A percentile compares a stretch with the other conserved stretches of the same genome.
These are phyloP conservation scores for Balakata baccata DNA, from an alignment of 345 rosid species.

Conservation along the genomic window DNA sequence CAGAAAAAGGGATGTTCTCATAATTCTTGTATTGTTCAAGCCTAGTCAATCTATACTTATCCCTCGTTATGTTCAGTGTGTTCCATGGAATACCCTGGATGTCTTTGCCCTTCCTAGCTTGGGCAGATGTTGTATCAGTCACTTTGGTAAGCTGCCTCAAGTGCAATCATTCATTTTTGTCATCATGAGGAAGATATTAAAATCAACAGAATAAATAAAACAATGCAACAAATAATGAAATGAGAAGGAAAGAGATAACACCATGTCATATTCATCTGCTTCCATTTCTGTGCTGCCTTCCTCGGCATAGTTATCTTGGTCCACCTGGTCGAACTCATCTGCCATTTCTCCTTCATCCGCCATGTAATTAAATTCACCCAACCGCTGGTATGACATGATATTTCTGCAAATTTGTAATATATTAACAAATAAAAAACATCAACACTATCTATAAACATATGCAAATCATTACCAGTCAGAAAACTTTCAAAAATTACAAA, in stretches of 20 bases:
- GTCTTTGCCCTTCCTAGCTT: conserved; percentile 81
- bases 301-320: not conserved
- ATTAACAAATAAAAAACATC: not conserved
- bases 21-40: conserved; percentile 93
- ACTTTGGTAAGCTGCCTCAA: conserved; percentile 26
- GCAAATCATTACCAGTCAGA: not conserved
- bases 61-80: conserved; percentile 74
- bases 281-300: conserved; percentile 9
- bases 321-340: conserved; percentile 6
- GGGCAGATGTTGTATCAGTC: conserved; percentile 72
- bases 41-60: conserved; percentile 79
- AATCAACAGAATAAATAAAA: not conserved
- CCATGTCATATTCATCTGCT: conserved; percentile 21
- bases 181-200: not conserved
- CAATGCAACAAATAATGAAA: not conserved
- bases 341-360: conserved; percentile 17
- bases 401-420: not conserved
- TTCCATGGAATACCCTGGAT: conserved; percentile 99
- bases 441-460: not conserved
- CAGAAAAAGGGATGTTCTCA: conserved; percentile 72
- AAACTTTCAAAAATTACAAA: no score
- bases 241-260: not conserved
- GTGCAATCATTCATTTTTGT: not conserved
- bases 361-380: conserved; percentile 12
- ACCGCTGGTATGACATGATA: conserved; percentile 9